Base-by-base conservation (phyloP, 805 yeast species). In the Scheffersomyces lignosus region DNA sequence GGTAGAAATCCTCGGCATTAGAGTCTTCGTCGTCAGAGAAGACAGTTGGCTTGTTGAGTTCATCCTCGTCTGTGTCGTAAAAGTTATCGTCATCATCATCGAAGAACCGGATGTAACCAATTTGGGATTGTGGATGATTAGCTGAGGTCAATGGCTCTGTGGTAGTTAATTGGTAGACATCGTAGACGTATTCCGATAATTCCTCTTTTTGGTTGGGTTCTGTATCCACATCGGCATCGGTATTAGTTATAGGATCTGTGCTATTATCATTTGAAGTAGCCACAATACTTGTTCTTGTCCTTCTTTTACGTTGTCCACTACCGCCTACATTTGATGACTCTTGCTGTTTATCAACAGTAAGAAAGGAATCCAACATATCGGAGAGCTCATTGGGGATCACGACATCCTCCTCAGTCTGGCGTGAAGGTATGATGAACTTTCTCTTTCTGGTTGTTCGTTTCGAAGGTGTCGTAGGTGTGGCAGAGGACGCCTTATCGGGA, bases 1-100 rank as follows among this genome's bases (percentile, higher is more conserved):
- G 79, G 56, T 91, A 91, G 53, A 81, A 90, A 37, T 86, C 88
- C 63, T 91, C 99, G 15, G 96, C 96, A 54, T 86, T 86, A 0
- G 93, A 84, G 53, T 86, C 95, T 44, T 85, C 91, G 50, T 86
- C 88, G 47, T 84, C 93, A 29, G 33, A 36, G 15, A 60, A 49
- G 2, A 55, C 48, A 7, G 38, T 45, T 6, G 48, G 37, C 12
- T 45, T 45, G 9, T 48, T 34, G 14, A 50, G 59, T n/a, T 60
- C 57, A 4, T 71, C 75, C n/a, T 70, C 73, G 29, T 57, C 68
- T 5, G 60, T 54, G 27, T 56, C 54, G 36, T 60, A 52, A 16
- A 62, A 45, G 2, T 64, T 75, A 10, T 65, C 67, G 14, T 70
- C 78, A 22, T 62, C 77, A 23, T 79, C 85, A 28, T 81, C 87